Evolutionary conservation across 441 rosid genomes (phyloP).

Genomic region (Pelargonium myrrhifolium): DNA sequence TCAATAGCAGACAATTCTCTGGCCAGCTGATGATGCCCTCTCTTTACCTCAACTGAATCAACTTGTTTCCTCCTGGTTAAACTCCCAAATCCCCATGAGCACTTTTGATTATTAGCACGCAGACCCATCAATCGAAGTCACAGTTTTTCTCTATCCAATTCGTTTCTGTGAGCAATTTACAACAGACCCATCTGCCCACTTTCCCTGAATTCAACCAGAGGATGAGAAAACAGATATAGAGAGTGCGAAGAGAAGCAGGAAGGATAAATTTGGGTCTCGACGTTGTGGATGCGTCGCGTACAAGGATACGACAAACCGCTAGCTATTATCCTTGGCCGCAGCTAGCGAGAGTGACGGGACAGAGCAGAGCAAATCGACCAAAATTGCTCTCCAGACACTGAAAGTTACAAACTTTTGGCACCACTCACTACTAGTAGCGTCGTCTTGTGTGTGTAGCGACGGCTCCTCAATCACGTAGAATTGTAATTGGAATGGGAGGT

Average conservation of each 20-base stretch:
- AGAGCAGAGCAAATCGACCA: background rate
- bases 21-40: constrained; percentile 50
- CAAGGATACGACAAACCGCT: background rate
- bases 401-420: background rate
- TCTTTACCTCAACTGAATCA: constrained; percentile 45
- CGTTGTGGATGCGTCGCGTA: background rate
- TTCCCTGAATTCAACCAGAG: background rate
- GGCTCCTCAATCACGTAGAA: no score
- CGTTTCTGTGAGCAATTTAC: background rate
- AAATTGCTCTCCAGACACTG: background rate
- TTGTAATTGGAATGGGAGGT: no score
- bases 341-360: background rate
- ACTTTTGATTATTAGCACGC: background rate
- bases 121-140: background rate
- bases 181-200: background rate
- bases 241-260: background rate
- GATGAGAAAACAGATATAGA: background rate
- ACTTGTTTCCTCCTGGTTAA: constrained; percentile 84
- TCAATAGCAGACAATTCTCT: constrained; percentile 69
- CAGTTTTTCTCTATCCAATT: background rate
- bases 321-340: background rate
- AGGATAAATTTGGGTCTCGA: background rate
- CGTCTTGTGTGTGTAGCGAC: no score
- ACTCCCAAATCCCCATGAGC: constrained; percentile 23
- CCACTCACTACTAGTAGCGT: no score